Conservation (phyloP, 1,284 basidiomycete genomes). For the Ganoderma multipileum region DNA sequence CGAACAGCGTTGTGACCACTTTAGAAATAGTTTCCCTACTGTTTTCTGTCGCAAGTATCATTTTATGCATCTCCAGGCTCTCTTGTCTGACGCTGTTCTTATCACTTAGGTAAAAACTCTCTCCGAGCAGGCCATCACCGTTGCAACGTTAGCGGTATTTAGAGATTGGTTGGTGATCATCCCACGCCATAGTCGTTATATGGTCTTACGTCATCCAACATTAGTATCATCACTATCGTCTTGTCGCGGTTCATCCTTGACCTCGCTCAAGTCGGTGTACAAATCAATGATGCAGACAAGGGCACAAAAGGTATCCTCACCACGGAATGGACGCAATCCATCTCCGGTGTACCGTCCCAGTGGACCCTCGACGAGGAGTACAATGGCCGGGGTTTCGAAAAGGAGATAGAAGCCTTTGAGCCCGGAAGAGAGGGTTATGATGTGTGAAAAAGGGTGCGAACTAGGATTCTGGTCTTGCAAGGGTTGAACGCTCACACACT, state of each 20-base stretch:
- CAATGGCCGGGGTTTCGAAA: neutral
- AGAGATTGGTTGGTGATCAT: neutral
- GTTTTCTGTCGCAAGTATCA: too few species aligned
- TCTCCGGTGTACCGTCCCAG: neutral
- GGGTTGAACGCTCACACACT: too few species aligned
- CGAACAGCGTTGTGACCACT: neutral
- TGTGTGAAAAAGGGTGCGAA: neutral
- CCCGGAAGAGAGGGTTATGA: neutral
- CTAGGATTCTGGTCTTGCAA: too few species aligned
- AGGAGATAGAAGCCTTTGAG: neutral
- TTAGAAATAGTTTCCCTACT: too few species aligned
- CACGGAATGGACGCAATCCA: neutral
- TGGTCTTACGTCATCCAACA: neutral
- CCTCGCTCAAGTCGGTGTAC: neutral
- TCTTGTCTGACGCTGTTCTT: too few species aligned
- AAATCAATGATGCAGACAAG: too few species aligned
- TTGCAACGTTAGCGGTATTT: neutral
- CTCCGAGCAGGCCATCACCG: too few species aligned
- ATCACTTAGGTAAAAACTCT: too few species aligned
- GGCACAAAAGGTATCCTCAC: neutral
- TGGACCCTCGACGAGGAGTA: neutral
- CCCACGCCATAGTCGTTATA: neutral
- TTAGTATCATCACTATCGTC: neutral
- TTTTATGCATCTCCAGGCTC: too few species aligned
- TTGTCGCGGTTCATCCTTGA: slow-evolving; percentile 1